These are phyloP conservation scores for Heritiera littoralis DNA, from an alignment of 345 rosid genomes.

Conservation along the genomic window DNA sequence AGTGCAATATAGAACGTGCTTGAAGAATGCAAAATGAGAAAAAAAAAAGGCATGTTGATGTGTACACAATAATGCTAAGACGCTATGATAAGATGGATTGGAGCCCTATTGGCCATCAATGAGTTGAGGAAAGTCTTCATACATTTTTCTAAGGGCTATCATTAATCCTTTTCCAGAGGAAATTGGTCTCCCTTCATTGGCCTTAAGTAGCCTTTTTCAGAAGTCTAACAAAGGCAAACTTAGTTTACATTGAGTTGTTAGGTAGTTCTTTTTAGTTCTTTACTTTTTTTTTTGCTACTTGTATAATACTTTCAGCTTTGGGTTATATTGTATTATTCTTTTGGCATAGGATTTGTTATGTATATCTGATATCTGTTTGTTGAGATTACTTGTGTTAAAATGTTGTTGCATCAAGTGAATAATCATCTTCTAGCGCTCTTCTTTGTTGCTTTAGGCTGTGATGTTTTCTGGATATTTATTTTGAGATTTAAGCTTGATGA, in stretches of 20 bases:
- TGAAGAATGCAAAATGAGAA: background rate
- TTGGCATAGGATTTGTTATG: background rate
- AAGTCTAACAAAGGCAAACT: background rate
- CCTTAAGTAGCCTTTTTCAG: background rate
- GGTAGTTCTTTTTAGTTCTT: background rate
- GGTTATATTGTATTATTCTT: background rate
- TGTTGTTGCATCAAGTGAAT: background rate
- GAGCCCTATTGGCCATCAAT: background rate
- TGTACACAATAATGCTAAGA: background rate
- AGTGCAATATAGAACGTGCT: background rate
- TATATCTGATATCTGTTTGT: background rate
- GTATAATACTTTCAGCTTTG: background rate
- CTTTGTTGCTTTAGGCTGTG: background rate
- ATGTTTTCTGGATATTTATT: background rate
- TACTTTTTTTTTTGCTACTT: background rate
- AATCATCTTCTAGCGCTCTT: background rate
- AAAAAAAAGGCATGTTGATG: background rate
- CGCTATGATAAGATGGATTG: background rate
- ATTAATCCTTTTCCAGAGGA: background rate
- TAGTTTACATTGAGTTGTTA: background rate
- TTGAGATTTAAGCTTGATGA: constrained; percentile 6
- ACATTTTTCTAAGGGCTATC: background rate
- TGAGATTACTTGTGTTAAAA: background rate
- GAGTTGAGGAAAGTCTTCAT: background rate
- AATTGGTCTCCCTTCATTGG: background rate